Evolutionary conservation across 2,329 filamentous ascomycete species (phyloP).

Genomic region (Cryphonectria carpinicola): DNA sequence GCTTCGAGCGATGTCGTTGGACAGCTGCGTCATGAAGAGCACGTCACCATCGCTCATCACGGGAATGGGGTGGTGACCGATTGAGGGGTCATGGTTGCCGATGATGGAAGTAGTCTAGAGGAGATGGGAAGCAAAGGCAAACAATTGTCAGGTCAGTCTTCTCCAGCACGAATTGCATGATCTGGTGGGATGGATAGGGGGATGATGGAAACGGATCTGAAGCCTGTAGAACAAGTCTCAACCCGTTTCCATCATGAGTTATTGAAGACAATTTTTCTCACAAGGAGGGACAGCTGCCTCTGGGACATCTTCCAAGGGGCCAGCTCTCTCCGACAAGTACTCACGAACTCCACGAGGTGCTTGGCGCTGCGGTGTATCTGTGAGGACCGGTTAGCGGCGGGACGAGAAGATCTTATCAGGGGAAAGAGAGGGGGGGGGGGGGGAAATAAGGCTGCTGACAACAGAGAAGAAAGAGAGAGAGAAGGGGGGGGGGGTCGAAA

Average conservation of each 20-base stretch:
- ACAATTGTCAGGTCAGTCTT: not conserved
- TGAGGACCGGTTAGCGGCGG: not conserved
- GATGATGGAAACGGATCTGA: not conserved
- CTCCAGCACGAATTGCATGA: not conserved
- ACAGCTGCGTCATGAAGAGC: conserved; percentile 31
- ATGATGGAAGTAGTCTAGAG: conserved; percentile 23
- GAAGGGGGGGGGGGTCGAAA: too few species aligned
- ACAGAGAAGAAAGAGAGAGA: not conserved
- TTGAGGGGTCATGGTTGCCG: conserved; percentile 21
- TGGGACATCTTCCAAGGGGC: conserved; percentile 6
- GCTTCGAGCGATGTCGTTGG: conserved; percentile 28
- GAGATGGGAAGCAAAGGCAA: not conserved
- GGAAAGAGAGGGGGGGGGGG: too few species aligned
- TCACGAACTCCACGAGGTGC: conserved; percentile 27
- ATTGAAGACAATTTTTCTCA: conserved; percentile 11
- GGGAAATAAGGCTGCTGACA: not conserved
- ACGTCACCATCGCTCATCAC: conserved; percentile 30
- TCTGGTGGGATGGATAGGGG: not conserved
- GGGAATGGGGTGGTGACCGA: conserved; percentile 24
- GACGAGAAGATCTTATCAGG: not conserved
- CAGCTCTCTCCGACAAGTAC: conserved; percentile 13
- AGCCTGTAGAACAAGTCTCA: not conserved
- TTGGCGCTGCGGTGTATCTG: conserved; percentile 31
- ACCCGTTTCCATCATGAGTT: not conserved
- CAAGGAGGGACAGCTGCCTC: conserved; percentile 13